Evolutionary conservation across 257 asterid genomes (phyloP).

Genomic region (Jaltomata sinuosa): DNA sequence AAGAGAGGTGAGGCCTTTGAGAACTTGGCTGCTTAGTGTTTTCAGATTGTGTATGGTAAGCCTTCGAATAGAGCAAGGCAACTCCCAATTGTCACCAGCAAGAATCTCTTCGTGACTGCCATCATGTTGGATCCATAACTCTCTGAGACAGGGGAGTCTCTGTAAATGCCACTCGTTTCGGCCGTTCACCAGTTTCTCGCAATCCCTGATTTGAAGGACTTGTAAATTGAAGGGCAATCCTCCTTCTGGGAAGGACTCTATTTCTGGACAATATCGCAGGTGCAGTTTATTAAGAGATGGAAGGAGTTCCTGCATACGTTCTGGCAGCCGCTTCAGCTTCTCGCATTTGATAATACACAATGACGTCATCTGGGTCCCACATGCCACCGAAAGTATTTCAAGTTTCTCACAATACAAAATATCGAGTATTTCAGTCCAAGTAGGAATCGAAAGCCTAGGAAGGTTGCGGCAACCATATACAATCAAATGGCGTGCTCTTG

Average conservation of each 20-base stretch:
- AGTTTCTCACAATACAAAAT: background rate
- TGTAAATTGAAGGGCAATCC: background rate
- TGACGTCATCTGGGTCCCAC: background rate
- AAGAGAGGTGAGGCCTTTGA: background rate
- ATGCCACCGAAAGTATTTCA: background rate
- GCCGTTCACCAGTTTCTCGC: background rate
- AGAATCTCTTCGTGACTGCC: background rate
- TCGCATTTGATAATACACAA: fast-evolving
- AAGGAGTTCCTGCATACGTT: too few species aligned
- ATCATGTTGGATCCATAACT: fast-evolving
- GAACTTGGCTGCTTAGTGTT: background rate
- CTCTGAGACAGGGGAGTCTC: background rate
- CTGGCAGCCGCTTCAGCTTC: slow-evolving; percentile 2
- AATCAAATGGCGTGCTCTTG: fast-evolving
- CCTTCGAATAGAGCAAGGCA: background rate
- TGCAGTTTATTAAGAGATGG: too few species aligned
- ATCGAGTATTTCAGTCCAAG: background rate
- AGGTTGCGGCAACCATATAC: fast-evolving
- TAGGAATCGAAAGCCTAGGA: background rate
- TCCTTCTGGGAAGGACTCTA: background rate
- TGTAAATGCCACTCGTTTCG: background rate
- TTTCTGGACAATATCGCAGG: background rate
- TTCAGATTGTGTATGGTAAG: background rate
- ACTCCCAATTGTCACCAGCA: background rate
- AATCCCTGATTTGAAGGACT: fast-evolving